Base-by-base conservation (phyloP, 176 grass and related monocot genomes). In the Oryza meyeriana region DNA sequence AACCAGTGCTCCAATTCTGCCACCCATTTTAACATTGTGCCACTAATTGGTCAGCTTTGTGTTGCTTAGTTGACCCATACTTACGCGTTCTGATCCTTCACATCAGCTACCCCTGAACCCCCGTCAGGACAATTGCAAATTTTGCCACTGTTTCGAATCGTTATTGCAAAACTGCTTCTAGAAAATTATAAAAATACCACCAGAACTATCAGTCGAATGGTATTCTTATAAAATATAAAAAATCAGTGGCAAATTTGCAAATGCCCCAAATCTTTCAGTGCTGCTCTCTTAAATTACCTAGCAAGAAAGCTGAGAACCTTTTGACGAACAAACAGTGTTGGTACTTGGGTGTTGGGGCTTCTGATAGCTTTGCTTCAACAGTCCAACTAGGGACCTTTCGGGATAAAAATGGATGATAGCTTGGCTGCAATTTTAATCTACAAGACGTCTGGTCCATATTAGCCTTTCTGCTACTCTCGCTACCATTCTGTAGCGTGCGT, bases 291-390 rank as follows among this genome's bases (percentile, higher is more conserved):
- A 25, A 79, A 24, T 55, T 55, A 12, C 22, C 20, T 36, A 28
- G 38, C 55, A 50, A 63, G 29, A 71, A 85, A 71, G 52, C 74
- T 20, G 35, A 42, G 8, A 10, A 18, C 65, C 28, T 48, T 71
- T 78, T 16, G 40, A 64, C 26, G 34, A 70, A 20, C 20, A 58
- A 81, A 30, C 2, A 58, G 12, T 24, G 12, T 30, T 66, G 12
- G 59, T 58, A 18, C 76, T 11, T 6, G 57, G 44, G 27, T 40
- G 9, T 69, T 81, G 72, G 70, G 70, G 63, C 81, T 81, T 47
- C 28, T 55, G 78, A 87, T 61, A 76, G 35, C 48, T 76, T 69
- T 48, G 45, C n/a, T 32, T 61, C 85, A 81, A 35, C 71, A 34
- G n/a, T 29, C 71, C 38, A 3, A 39, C 64, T 44, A 25, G 11